These are phyloP conservation scores for Neurospora africana DNA, from an alignment of 495 filamentous ascomycete species.

Conservation along the genomic window DNA sequence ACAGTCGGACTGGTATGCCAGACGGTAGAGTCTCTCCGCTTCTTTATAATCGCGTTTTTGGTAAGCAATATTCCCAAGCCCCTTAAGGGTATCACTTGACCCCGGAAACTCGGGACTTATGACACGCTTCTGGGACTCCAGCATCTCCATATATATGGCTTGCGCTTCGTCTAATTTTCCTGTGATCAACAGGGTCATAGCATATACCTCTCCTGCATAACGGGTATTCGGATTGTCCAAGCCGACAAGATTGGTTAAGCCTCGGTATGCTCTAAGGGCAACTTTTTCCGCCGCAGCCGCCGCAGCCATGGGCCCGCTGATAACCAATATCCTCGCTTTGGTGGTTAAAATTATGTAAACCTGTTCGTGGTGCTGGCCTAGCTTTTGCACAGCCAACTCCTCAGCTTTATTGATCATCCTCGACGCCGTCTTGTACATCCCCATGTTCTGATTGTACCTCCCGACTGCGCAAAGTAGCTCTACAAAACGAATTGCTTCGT, in stretches of 20 bases:
- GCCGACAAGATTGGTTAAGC: neutral
- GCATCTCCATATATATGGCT: neutral
- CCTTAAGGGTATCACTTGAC: neutral
- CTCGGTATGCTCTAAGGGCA: neutral
- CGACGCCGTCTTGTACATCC: too few relatives aligned
- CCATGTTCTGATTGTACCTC: accelerated
- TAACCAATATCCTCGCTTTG: neutral
- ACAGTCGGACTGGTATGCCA: neutral
- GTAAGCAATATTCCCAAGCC: neutral
- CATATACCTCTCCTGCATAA: neutral
- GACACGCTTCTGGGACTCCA: neutral
- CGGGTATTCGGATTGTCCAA: neutral
- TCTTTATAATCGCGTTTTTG: neutral
- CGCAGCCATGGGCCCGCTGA: too few relatives aligned
- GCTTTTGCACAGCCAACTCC: too few relatives aligned
- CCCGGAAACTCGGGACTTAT: neutral
- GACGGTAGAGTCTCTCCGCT: neutral
- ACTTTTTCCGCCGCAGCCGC: neutral
- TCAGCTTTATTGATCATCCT: too few relatives aligned
- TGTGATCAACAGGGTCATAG: neutral
- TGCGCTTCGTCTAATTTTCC: neutral
- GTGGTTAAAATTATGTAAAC: neutral
- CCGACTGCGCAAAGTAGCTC: too few relatives aligned
- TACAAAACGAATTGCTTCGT: too few relatives aligned
- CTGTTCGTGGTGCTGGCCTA: neutral